Evolutionary conservation across 768 basidiomycete genomes (phyloP), one percentile per base, ranked within the genome.

Genomic region (Galerina marginata): DNA sequence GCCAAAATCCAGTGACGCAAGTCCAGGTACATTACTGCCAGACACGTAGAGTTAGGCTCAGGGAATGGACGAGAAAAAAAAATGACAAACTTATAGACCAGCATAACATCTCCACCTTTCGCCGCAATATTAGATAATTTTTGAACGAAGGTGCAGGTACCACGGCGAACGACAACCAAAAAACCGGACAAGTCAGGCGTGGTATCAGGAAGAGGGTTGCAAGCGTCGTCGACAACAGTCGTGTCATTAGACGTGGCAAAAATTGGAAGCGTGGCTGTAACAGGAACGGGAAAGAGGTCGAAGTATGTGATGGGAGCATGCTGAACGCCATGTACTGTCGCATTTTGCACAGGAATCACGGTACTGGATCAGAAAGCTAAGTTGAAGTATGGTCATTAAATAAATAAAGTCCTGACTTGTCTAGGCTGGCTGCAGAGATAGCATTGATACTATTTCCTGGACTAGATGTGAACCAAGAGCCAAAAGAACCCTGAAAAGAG

Each of bases 21-120:
- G 82, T 5, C 81, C 83, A 58, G 57, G 74, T 25, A 81, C 85
- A 54, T 85, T 83, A 61, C 84, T 86, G 45, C 15, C 37, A 5
- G 42, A 51, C 1, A 38, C 7, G 39, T 39, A 7, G 14, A 53
- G 11, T 23, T 15, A 6, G 12, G 2, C 11, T 59, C 39, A 61
- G 59, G 15, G 56, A 26, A 15, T 3, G 29, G 0, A 33, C 2
- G 29, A 4, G 29, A 5, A 14, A n/a, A 40, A 7, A 42, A 15
- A n/a, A n/a, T n/a, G 3, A 72, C 82, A 47, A 61, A 86, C 85
- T 86, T 81, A 65, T 88, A 88, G 59, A 88, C 82, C 26, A 87
- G 64, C 0, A 76, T 69, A 20, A 75, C 70, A 37, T 77, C 77
- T 0, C 76, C 86, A 3, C 85, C 85, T 61, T 85, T 85, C 0